A percentile compares a stretch with the other conserved stretches of the same genome.
Conservation (phyloP, 2,329 filamentous ascomycete genomes). For the Xylaria sp. region DNA sequence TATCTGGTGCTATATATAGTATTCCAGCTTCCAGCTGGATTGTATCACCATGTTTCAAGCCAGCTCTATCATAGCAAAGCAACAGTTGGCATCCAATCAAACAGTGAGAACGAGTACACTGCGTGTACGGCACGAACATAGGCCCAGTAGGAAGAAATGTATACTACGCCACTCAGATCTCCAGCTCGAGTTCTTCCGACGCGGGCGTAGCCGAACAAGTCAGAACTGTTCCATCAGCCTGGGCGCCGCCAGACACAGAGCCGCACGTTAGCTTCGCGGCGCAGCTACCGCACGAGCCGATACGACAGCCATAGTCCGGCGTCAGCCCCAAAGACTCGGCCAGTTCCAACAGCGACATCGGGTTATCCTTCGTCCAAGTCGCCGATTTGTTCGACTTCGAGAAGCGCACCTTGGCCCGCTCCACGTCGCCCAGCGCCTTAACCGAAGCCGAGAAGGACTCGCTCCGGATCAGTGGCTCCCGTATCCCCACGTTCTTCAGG, state of each 20-base stretch:
- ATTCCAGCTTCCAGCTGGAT: neutral
- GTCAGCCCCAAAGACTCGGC: slow-evolving; percentile 43
- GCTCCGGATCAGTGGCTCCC: slow-evolving; percentile 37
- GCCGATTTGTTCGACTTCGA: slow-evolving; percentile 36
- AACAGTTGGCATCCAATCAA: too few relatives aligned
- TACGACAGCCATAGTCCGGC: slow-evolving; percentile 43
- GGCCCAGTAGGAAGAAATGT: too few relatives aligned
- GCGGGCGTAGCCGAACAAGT: slow-evolving; percentile 41
- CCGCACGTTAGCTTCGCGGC: slow-evolving; percentile 41
- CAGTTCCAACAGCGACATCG: slow-evolving; percentile 42
- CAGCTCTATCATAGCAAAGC: too few relatives aligned
- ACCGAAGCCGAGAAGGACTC: slow-evolving; percentile 36
- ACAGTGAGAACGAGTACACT: too few relatives aligned
- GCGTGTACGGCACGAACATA: too few relatives aligned
- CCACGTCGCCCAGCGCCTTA: slow-evolving; percentile 32
- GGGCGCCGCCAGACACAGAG: slow-evolving; percentile 40
- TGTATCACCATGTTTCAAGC: too few relatives aligned
- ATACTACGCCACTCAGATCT: slow-evolving; percentile 20
- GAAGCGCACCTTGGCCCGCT: slow-evolving; percentile 39
- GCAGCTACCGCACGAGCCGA: slow-evolving; percentile 43
- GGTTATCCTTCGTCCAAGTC: slow-evolving; percentile 37
- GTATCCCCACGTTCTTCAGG: slow-evolving; percentile 30
- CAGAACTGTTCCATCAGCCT: slow-evolving; percentile 42
- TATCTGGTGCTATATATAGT: neutral
- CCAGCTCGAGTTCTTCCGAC: slow-evolving; percentile 38